A percentile compares a stretch with the other conserved stretches of the same genome.
These are phyloP conservation scores for Oryza brachyantha DNA, from an alignment of 176 grass and related monocot species.

Conservation along the genomic window DNA sequence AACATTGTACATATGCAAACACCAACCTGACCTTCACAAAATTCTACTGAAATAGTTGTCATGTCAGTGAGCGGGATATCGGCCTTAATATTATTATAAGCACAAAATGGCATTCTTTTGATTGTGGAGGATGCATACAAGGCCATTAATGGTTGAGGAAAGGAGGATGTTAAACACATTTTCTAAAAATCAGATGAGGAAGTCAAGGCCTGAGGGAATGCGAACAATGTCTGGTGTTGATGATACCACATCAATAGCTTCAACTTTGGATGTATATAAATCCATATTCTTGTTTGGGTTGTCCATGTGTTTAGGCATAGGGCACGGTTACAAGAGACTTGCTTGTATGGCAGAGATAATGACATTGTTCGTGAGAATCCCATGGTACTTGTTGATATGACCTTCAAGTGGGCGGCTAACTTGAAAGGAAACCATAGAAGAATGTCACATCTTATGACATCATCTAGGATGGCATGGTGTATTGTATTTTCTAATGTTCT, in stretches of 20 bases:
- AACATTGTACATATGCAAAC: background rate
- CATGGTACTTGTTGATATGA: background rate
- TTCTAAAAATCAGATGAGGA: no score
- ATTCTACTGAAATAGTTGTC: background rate
- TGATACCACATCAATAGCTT: no score
- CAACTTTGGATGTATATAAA: no score
- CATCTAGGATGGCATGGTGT: background rate
- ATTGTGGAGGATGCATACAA: background rate
- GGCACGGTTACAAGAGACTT: background rate
- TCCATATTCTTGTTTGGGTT: no score
- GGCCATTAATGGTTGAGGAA: background rate
- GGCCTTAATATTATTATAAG: conserved; percentile 4
- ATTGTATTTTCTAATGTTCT: background rate
- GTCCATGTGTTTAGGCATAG: background rate
- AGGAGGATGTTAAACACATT: background rate
- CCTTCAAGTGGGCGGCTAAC: background rate
- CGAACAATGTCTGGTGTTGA: no score
- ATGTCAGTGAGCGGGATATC: background rate
- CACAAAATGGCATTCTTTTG: background rate
- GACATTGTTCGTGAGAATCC: background rate
- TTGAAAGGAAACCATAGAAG: background rate
- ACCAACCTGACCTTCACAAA: background rate
- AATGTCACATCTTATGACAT: background rate
- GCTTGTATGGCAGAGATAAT: background rate
- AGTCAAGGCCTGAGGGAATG: no score